Conservation (phyloP, 306 rosid species). For the Acacia melanoxylon region DNA sequence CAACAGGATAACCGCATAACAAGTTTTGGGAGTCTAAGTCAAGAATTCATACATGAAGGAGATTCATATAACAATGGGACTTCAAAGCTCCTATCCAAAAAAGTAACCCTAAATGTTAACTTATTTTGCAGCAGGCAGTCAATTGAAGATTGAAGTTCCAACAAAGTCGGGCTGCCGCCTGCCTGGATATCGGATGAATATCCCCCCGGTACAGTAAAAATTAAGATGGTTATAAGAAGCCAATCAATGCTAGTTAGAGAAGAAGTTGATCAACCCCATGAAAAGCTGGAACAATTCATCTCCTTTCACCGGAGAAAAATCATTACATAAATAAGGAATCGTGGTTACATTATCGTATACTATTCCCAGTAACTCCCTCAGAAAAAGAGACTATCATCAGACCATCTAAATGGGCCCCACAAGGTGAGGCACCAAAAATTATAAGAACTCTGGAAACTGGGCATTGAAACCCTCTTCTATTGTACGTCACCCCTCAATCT, state of each 20-base stretch:
- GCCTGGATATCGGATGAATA: not conserved
- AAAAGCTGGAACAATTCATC: not conserved
- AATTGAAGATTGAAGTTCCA: not conserved
- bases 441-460: constrained; percentile 14
- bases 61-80: not conserved
- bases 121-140: not conserved
- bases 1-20: not conserved
- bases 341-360: not conserved
- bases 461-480: constrained; percentile 13
- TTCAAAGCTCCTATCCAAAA: not conserved
- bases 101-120: not conserved
- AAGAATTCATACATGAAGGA: not conserved
- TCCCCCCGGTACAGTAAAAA: not conserved
- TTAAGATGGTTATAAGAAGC: not conserved
- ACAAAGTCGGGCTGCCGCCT: not conserved
- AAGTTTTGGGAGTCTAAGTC: not conserved
- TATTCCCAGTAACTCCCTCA: not conserved
- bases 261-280: not conserved
- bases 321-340: not conserved
- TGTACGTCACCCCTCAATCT: constrained; percentile 5
- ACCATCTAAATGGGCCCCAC: not conserved
- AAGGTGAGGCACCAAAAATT: not conserved
- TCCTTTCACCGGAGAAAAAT: not conserved
- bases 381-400: not conserved
- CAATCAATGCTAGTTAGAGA: not conserved